Evolutionary conservation across 495 filamentous ascomycete species (phyloP).

Genomic region (Podospora pseudoanserina): DNA sequence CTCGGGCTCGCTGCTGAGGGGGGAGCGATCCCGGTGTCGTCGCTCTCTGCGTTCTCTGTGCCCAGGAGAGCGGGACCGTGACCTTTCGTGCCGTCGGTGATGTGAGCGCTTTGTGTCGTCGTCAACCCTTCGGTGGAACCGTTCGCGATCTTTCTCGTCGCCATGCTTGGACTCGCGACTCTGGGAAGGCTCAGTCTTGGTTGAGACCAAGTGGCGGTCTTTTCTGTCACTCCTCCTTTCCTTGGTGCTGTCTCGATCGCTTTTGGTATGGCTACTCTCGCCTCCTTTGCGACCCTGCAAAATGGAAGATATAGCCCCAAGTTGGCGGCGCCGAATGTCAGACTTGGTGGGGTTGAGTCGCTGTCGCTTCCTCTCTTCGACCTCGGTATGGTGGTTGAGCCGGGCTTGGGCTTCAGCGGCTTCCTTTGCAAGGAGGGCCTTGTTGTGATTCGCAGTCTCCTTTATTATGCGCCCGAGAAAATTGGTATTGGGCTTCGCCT

Average conservation of each 20-base stretch:
- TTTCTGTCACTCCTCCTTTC: background rate
- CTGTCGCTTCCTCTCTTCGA: constrained; percentile 38
- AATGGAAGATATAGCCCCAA: constrained; percentile 52
- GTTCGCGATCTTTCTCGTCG: constrained; percentile 10
- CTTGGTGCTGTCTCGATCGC: constrained; percentile 1
- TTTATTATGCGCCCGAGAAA: constrained; percentile 87
- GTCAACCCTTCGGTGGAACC: constrained; percentile 13
- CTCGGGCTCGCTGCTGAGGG: constrained; percentile 17
- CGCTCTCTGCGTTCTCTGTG: constrained; percentile 12
- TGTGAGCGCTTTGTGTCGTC: constrained; percentile 14
- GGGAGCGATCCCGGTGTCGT: constrained; percentile 28
- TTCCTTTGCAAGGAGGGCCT: constrained; percentile 79
- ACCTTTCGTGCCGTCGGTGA: constrained; percentile 16
- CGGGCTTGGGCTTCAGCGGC: constrained; percentile 53
- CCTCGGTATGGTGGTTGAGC: constrained; percentile 43
- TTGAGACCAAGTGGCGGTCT: background rate
- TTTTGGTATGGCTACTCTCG: background rate
- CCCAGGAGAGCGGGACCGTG: constrained; percentile 27
- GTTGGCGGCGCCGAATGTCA: constrained; percentile 49
- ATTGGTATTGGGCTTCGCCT: constrained; percentile 85
- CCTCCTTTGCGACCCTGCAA: constrained; percentile 39
- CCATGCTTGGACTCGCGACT: background rate
- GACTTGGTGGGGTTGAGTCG: constrained; percentile 36
- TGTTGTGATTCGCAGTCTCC: constrained; percentile 86
- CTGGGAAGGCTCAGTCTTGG: background rate